Conservation (phyloP, 495 filamentous ascomycete species). For the Aspergillus steynii region DNA sequence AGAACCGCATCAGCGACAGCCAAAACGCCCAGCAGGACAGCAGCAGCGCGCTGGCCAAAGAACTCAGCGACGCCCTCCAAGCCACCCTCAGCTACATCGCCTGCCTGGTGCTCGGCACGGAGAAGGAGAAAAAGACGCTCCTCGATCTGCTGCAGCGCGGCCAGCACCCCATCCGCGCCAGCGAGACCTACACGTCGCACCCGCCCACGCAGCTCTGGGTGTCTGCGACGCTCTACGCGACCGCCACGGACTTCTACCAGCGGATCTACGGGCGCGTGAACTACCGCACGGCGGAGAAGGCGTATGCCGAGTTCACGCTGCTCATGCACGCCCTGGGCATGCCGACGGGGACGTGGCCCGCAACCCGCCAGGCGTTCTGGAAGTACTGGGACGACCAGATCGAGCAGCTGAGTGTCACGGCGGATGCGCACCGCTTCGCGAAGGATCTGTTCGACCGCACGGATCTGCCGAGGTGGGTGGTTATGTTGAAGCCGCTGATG, state of each 20-base stretch:
- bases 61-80: slow-evolving; percentile 37
- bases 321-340: slow-evolving; percentile 32
- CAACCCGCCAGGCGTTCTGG: slow-evolving; percentile 38
- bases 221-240: slow-evolving; percentile 42
- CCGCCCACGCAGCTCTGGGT: slow-evolving; percentile 37
- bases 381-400: slow-evolving; percentile 43
- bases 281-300: slow-evolving; percentile 37
- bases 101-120: slow-evolving; percentile 40
- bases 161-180: slow-evolving; percentile 27
- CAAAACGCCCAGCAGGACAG: slow-evolving; percentile 14
- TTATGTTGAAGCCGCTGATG: slow-evolving; percentile 36
- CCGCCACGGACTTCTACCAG: slow-evolving; percentile 45
- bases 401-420: slow-evolving; percentile 29
- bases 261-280: slow-evolving; percentile 41
- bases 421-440: slow-evolving; percentile 35
- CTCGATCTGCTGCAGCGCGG: slow-evolving; percentile 28
- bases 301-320: slow-evolving; percentile 38
- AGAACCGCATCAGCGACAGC: slow-evolving; percentile 15
- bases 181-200: slow-evolving; percentile 25
- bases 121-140: slow-evolving; percentile 33
- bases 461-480: slow-evolving; percentile 37
- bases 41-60: slow-evolving; percentile 29
- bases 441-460: slow-evolving; percentile 28
- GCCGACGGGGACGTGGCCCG: slow-evolving; percentile 34
- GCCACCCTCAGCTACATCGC: slow-evolving; percentile 41